Evolutionary conservation across 2,329 filamentous ascomycete genomes (phyloP), one percentile per base, ranked within the genome.

Genomic region (Cercospora canescens): DNA sequence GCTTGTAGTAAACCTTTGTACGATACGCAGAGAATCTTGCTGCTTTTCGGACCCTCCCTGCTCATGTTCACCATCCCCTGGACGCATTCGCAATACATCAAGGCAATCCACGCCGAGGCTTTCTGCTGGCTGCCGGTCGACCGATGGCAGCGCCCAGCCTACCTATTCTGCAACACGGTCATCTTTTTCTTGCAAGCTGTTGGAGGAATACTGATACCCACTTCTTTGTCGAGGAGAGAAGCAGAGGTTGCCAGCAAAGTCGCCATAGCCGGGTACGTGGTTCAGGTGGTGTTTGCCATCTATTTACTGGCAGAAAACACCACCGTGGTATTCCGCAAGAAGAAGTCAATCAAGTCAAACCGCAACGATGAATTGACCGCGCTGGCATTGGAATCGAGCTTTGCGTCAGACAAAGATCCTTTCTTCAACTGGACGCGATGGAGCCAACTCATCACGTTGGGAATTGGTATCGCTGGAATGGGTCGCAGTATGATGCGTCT

Each of bases 401-500:
- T 50, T 37, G 32, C 52, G 8, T 16, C 52, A 12, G 50, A 16
- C 6, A 68, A 66, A 45, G 34, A 63, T 6, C 12, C 18, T 11
- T 65, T 65, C n/a, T n/a, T 30, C 14, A 18, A 61, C 8, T 68
- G 14, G 35, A 63, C 60, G 30, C 34, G 55, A n/a, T 66, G 63
- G 66, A 32, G 32, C 14, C 59, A 68, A n/a, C 63, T 68, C 28
- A 63, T 68, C 28, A 56, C 63, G 6, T 56, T 68, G 24, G 60
- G 63, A 12, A 68, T 68, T 14, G 37, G 48, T 12, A 66, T 68
- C 21, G 50, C 65, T 52, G 48, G 54, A 4, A 56, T 61, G 30
- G 63, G 63, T 7, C 55, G 63, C 12, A 68, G 65, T 18, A 18
- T 68, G 45, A 68, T 68, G 63, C 62, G 66, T 11, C 34, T 68